Percentiles rank a stretch among this genome's conserved stretches.
These are phyloP conservation scores for Maudiozyma bulderi DNA, from an alignment of 805 yeast species.

Conservation along the genomic window DNA sequence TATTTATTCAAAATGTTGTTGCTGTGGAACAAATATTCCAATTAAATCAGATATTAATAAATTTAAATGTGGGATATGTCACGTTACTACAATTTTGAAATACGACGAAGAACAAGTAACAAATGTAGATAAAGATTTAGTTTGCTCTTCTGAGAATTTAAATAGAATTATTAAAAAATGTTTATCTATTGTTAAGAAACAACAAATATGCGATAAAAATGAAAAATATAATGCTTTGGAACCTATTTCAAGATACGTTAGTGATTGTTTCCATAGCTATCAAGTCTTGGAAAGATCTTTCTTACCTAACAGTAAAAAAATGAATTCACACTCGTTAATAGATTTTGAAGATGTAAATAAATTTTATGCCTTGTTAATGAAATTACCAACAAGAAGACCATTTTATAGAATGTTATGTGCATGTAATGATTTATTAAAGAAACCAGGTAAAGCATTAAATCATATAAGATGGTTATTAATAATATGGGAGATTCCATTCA, in stretches of 20 bases:
- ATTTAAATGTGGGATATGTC: conserved; percentile 56
- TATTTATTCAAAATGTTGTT: conserved; percentile 28
- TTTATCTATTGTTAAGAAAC: not conserved
- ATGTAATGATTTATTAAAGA: conserved; percentile 41
- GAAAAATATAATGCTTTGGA: conserved; percentile 29
- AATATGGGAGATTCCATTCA: conserved; percentile 57
- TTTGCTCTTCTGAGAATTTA: conserved; percentile 5
- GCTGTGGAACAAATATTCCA: conserved; percentile 39
- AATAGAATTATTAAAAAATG: conserved; percentile 4
- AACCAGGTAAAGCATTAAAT: conserved; percentile 27
- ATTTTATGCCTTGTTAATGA: conserved; percentile 37
- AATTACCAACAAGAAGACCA: conserved; percentile 54
- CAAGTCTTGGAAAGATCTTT: conserved; percentile 49
- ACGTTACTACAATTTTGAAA: conserved; percentile 32
- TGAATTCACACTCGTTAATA: conserved; percentile 26
- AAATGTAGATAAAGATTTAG: not conserved
- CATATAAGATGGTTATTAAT: conserved; percentile 53
- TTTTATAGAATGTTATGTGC: conserved; percentile 45
- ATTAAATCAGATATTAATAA: conserved; percentile 30
- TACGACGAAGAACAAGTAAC: not conserved
- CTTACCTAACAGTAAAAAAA: conserved; percentile 15
- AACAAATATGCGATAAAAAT: conserved; percentile 2
- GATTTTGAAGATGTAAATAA: conserved; percentile 39
- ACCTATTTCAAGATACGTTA: conserved; percentile 43
- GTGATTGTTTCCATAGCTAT: conserved; percentile 38